Evolutionary conservation across 2,329 filamentous ascomycete genomes (phyloP), one percentile per base, ranked within the genome.

Genomic region (Tolypocladium tundrense): DNA sequence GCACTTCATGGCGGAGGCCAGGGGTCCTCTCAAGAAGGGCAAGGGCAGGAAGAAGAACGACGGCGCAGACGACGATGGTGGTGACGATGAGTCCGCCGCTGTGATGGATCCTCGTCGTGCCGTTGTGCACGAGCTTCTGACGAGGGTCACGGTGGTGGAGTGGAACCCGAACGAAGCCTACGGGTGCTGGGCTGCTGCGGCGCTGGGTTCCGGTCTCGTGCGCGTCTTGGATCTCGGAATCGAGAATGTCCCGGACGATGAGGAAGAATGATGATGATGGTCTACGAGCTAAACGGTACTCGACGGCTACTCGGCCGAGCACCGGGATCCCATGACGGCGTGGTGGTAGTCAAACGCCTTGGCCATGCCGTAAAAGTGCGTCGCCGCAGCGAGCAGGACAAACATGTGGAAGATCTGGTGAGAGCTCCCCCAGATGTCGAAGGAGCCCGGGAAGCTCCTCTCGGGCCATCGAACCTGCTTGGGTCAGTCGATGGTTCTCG

Each of bases 351-450:
- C 90, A 73, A 97, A 96, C 4, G 92, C 92, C 72, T 85, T 88
- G 37, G 89, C 70, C 74, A 97, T 80, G 54, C 90, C 92, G 56
- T 85, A 86, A 60, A 97, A 77, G 76, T 99, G 94, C 31, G 88
- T 83, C 1, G 83, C 81, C 0, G 91, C 93, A 0, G 94, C 94
- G 60, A 91, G 72, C 19, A 97, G 78, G 35, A 99, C 92, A 62
- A 94, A 81, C 43, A 96, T 77, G 75, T 99, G 94, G 72, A 99
- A 99, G 62, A 99, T 88, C 75, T 99, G 94, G 73, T 99, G 94
- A 24, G 91, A 96, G 69, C 87, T 91, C 42, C 94, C 93, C 83
- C 89, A 89, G 55, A 97, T 89, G 73, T 99, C 94, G 68, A 93
- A 97, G 9, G 72, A 77, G 1, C 91, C 90, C 0, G 93, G 94